A percentile compares a stretch with the other conserved stretches of the same genome.
phyloP scores from a whole-genome alignment of 169 alveolate species.

The Plasmodium vinckei region DNA sequence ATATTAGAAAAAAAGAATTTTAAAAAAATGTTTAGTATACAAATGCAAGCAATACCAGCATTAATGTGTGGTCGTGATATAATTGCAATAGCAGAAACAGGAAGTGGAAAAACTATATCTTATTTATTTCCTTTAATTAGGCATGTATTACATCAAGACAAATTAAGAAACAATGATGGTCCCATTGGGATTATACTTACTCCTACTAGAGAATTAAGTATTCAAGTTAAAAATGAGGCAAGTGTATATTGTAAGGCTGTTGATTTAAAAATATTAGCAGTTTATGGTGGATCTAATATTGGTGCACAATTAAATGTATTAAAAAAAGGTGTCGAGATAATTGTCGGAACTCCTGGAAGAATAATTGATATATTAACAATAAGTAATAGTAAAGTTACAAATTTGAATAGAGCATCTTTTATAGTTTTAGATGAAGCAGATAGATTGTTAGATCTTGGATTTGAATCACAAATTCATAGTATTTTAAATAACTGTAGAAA shows the following conservation, averaged over 20 bases:
- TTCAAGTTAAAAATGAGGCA: conserved; percentile 93
- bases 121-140: conserved; percentile 97
- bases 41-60: conserved; percentile 96
- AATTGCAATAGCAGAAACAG: conserved; percentile 99
- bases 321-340: conserved; percentile 96
- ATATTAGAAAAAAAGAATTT: conserved; percentile 93
- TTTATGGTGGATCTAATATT: conserved; percentile 96
- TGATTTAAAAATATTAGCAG: conserved; percentile 88
- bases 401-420: conserved; percentile 94
- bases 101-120: conserved; percentile 98
- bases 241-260: conserved; percentile 85
- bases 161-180: conserved; percentile 93
- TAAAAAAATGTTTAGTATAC: conserved; percentile 96
- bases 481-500: conserved; percentile 93
- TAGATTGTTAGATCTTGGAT: conserved; percentile 97
- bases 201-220: conserved; percentile 96
- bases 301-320: conserved; percentile 92
- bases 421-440: conserved; percentile 99
- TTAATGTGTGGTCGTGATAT: conserved; percentile 96
- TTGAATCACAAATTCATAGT: conserved; percentile 97
- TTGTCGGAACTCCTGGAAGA: conserved; percentile 98
- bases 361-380: conserved; percentile 94
- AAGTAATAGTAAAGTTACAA: conserved; percentile 93
- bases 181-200: conserved; percentile 91
- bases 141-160: conserved; percentile 93